Base-by-base conservation (phyloP, 495 filamentous ascomycete genomes). In the Platismatia glauca region DNA sequence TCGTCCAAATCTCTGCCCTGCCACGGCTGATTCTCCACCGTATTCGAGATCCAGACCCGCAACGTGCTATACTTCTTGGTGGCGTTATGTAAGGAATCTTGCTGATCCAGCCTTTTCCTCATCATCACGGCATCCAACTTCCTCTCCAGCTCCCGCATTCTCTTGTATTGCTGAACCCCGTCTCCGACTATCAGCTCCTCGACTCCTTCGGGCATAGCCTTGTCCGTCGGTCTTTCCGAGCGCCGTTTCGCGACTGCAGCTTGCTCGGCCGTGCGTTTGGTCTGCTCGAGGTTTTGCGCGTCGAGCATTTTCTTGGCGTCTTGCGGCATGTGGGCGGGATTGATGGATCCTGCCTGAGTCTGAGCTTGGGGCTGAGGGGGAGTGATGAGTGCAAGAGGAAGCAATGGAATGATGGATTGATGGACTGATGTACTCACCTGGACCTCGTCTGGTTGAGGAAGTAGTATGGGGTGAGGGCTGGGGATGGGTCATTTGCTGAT, bases 1-100 rank as follows among this genome's bases (percentile, higher is more conserved):
- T 83, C 76, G 58, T 84, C 85, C 62, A 88, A 73, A 9, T 65
- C 76, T 63, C 77, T 82, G 20, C 77, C 80, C 76, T 97, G 95
- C 95, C 95, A 97, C 22, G 89, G 87, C 74, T 97, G 95, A 68
- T 89, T 88, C 74, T 97, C 92, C 29, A 87, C 89, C 1, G 92
- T 96, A 72, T 99, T 99, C 70, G 88, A 90, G 65, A 99, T 87
- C 90, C 91, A 97, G 61, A 99, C 85, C 65, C 91, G 87, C 72
- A 99, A 76, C 27, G 89, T 96, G 70, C 87, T 87, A 73, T 87
- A 86, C 57, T 89, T 84, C 82, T 94, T 92, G 59, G 87, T 87
- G 59, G 89, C 84, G 72, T 84, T 89, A 11, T 62, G 52, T 41
- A 93, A 82, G 20, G 87, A 86, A 69, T 96, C 93, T 59, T 89